A percentile compares a stretch with the other conserved stretches of the same genome.
Conservation (phyloP, 805 yeast genomes). For the Hanseniaspora thailandica region DNA sequence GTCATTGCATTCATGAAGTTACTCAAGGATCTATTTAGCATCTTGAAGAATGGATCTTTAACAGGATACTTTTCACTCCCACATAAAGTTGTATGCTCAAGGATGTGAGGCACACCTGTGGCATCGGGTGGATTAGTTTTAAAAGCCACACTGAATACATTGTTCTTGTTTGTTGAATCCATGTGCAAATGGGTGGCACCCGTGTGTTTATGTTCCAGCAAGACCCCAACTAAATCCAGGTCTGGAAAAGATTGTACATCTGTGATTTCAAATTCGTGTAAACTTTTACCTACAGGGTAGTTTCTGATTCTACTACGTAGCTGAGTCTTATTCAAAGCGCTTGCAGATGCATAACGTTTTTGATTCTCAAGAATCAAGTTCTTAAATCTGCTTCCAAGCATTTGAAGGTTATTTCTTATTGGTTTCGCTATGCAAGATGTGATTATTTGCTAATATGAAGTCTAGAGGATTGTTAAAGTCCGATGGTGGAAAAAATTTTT, state of each 20-base stretch:
- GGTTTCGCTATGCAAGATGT: neutral
- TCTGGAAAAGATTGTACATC: constrained; percentile 67
- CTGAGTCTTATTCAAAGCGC: constrained; percentile 17
- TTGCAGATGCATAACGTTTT: neutral
- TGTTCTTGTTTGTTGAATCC: constrained; percentile 69
- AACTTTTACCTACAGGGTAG: constrained; percentile 51
- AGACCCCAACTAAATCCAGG: constrained; percentile 67
- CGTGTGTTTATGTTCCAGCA: constrained; percentile 51
- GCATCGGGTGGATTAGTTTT: constrained; percentile 89
- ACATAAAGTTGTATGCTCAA: constrained; percentile 92
- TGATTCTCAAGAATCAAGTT: neutral
- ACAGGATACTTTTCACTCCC: constrained; percentile 89
- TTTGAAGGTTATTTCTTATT: neutral
- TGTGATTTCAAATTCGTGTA: constrained; percentile 58
- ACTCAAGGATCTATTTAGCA: constrained; percentile 87
- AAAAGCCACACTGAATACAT: constrained; percentile 80
- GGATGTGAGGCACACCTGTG: constrained; percentile 93
- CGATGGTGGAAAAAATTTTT: neutral
- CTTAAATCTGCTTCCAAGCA: neutral
- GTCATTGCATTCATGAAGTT: constrained; percentile 99
- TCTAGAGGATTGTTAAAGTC: neutral
- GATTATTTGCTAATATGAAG: neutral
- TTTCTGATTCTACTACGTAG: constrained; percentile 33
- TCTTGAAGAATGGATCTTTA: constrained; percentile 93
- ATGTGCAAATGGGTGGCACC: constrained; percentile 79